Percentiles rank a stretch among this genome's conserved stretches.
Conservation (phyloP, 2,329 filamentous ascomycete genomes). For the Periglandula ipomoeae region DNA sequence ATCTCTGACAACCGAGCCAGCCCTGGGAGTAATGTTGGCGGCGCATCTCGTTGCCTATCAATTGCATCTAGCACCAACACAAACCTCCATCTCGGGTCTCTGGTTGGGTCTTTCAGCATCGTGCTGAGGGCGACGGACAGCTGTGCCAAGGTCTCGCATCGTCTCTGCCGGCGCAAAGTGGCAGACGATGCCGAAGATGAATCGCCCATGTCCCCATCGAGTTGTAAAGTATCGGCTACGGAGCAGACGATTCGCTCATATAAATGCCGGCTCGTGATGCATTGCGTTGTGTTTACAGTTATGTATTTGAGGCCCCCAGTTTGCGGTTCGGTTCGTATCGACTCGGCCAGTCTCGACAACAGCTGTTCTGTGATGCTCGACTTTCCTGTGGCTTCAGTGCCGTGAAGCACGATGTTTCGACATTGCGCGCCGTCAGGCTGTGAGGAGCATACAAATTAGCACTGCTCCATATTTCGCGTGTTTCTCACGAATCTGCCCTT, state of each 20-base stretch:
- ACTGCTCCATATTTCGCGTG: neutral
- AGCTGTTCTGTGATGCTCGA: slow-evolving; percentile 55
- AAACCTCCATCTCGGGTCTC: slow-evolving; percentile 46
- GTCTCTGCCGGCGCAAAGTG: slow-evolving; percentile 18
- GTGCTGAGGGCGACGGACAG: slow-evolving; percentile 63
- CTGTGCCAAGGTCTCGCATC: slow-evolving; percentile 74
- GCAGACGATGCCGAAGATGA: neutral
- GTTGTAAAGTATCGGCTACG: slow-evolving; percentile 42
- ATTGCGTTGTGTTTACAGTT: slow-evolving; percentile 62
- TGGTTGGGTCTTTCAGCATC: slow-evolving; percentile 42
- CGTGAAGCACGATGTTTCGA: slow-evolving; percentile 69
- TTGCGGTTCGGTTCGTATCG: slow-evolving; percentile 9
- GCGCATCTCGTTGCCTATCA: slow-evolving; percentile 73
- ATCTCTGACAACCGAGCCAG: slow-evolving; percentile 74
- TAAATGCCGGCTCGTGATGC: slow-evolving; percentile 68
- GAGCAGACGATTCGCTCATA: slow-evolving; percentile 61
- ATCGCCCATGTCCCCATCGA: slow-evolving; percentile 20
- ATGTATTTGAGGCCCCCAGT: slow-evolving; percentile 41
- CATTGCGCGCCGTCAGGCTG: slow-evolving; percentile 61
- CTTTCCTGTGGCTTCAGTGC: slow-evolving; percentile 82
- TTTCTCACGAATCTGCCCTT: neutral
- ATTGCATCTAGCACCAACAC: slow-evolving; percentile 82
- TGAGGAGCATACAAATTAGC: neutral
- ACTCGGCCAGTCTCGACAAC: slow-evolving; percentile 17
- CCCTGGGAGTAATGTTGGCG: slow-evolving; percentile 69